Percentiles rank a stretch among this genome's conserved stretches.
These are phyloP conservation scores for Lentinula detonsa DNA, from an alignment of 768 basidiomycete species.

Conservation along the genomic window DNA sequence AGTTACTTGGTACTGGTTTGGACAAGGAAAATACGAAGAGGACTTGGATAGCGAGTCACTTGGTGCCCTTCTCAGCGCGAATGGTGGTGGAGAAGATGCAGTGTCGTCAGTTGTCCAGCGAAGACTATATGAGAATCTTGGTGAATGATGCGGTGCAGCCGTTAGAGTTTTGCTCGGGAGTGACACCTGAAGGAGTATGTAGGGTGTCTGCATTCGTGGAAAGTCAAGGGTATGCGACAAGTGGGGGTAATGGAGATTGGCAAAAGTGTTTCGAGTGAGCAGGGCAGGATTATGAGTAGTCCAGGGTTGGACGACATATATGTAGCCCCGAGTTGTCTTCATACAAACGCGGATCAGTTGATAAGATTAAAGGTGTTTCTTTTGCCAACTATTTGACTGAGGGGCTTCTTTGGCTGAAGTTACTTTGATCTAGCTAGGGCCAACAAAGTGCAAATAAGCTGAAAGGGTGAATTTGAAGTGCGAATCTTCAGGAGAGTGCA, in stretches of 20 bases:
- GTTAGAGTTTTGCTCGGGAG: constrained; percentile 49
- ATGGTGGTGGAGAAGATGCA: constrained; percentile 57
- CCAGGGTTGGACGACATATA: too few species aligned
- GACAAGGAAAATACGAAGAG: constrained; percentile 11
- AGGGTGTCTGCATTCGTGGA: constrained; percentile 57
- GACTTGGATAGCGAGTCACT: constrained; percentile 47
- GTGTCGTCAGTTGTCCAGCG: constrained; percentile 1
- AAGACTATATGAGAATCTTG: constrained; percentile 62
- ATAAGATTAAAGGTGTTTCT: too few species aligned
- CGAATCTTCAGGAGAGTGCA: too few species aligned
- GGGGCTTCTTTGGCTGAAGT: too few species aligned
- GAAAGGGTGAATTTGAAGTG: too few species aligned
- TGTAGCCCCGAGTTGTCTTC: too few species aligned
- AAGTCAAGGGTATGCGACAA: constrained; percentile 65
- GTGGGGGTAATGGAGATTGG: constrained; percentile 68
- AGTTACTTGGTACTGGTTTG: constrained; percentile 9
- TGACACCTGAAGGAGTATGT: constrained; percentile 44
- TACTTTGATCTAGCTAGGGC: too few species aligned
- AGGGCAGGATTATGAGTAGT: too few species aligned
- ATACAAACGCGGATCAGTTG: too few species aligned
- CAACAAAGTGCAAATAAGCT: too few species aligned
- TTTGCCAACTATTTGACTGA: too few species aligned
- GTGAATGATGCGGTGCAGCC: constrained; percentile 72
- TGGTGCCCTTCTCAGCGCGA: constrained; percentile 72
- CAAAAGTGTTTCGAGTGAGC: constrained; percentile 31